phyloP scores from a whole-genome alignment of 75 land plant genomes.

The Pinus taeda region DNA sequence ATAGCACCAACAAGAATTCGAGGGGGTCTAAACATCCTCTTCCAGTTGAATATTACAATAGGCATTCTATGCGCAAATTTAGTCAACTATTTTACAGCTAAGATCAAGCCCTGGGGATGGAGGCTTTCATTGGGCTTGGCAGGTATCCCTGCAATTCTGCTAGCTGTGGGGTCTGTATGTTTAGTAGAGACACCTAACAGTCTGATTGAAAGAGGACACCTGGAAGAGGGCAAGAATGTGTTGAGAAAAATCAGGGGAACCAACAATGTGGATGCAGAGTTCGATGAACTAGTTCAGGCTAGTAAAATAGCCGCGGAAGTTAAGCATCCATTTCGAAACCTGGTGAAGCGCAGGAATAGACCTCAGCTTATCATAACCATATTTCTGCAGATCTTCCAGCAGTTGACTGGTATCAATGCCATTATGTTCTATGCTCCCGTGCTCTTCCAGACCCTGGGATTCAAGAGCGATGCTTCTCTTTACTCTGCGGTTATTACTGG shows the following conservation, averaged over 20 bases:
- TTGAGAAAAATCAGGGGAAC: constrained; percentile 1
- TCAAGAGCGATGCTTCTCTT: too few relatives aligned
- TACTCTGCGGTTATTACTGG: too few relatives aligned
- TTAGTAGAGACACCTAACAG: constrained; percentile 22
- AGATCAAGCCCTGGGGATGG: constrained; percentile 51
- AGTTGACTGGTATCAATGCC: too few relatives aligned
- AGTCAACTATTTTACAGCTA: constrained; percentile 40
- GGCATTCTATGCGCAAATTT: constrained; percentile 71
- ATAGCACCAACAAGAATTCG: constrained; percentile 56
- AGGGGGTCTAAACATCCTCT: constrained; percentile 65
- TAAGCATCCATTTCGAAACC: background rate
- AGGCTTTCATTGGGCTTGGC: constrained; percentile 60
- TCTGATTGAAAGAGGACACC: constrained; percentile 6
- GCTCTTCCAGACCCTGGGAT: too few relatives aligned
- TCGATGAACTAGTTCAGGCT: constrained; percentile 9
- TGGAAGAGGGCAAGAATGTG: background rate
- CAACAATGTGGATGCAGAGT: constrained; percentile 12
- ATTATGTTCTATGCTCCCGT: too few relatives aligned
- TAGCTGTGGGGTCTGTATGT: constrained; percentile 18
- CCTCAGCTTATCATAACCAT: too few relatives aligned
- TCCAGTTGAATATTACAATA: constrained; percentile 63
- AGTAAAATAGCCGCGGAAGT: background rate
- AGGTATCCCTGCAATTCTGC: constrained; percentile 46
- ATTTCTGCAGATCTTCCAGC: too few relatives aligned
- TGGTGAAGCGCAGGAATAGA: too few relatives aligned